Base-by-base conservation (phyloP, 2,329 filamentous ascomycete genomes). In the Neonectria magnoliae region DNA sequence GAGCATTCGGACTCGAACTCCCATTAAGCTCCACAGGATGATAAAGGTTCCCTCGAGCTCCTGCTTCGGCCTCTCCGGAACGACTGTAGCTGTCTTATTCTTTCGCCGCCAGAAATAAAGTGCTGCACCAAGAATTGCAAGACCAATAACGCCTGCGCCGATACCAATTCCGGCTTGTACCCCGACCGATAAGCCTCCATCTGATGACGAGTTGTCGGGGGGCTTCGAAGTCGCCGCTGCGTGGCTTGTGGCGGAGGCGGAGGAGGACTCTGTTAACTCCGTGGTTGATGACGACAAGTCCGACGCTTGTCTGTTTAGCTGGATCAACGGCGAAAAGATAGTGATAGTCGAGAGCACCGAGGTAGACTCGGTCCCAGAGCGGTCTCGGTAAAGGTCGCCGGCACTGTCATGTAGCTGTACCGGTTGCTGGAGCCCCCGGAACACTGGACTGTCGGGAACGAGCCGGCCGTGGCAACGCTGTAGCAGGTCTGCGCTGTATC, bases 241-340 rank as follows among this genome's bases (percentile, higher is more conserved):
- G 18, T 22, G 16, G 20, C 18, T 33, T 20, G 7, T 9, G 4
- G 22, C 16, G 31, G 51, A 29, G 8, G 16, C 54, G 5, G 64
- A 55, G 11, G 64, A 52, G 3, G 45, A 48, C 16, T 13, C 5
- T 5, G 42, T 22, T 16, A 67, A 42, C 18, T 58, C 55, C 9
- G 69, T 53, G 3, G 64, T 22, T 4, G 68, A 62, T 3, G 66
- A 45, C 8, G 67, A 51, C 3, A 76, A 16, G 42, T 77, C 76
- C 18, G 62, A 64, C 6, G 68, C 53, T 42, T 72, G 67, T 54
- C 64, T 68, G 45, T 73, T 71, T 54, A 78, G 71, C 65, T 78
- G 77, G 65, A 77, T 71, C 47, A 78, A 64, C 4, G 76, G 75
- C 16, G 76, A 76, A 13, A 54, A 70, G 2, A 78, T 14, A 2